Evolutionary conservation across 2,329 filamentous ascomycete species (phyloP), one percentile per base, ranked within the genome.

Genomic region (Fusarium mundagurra): DNA sequence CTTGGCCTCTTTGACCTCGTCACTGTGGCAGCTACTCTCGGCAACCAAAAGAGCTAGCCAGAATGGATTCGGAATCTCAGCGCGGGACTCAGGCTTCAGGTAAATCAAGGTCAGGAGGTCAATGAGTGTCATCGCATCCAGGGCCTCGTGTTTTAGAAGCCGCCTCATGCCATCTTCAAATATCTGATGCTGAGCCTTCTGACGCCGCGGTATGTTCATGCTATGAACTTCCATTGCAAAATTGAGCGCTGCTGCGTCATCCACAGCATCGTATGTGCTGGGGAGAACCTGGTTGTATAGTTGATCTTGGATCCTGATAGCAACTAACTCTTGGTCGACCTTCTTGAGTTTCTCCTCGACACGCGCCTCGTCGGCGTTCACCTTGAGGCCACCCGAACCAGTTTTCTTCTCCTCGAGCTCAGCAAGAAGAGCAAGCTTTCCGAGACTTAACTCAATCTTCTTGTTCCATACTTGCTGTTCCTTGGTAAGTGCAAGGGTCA

Each of bases 381-480:
- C 78, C 72, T 87, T 83, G 64, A 86, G 81, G 61, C 81, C 78
- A 62, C 83, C 79, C 57, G 80, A 75, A 66, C 81, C 80, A 36
- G 71, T 51, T 24, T 68, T 70, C 39, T 75, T 77, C 66, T 77
- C 79, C 60, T 84, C 82, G 13, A 84, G 86, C 44, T 91, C 89
- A 22, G 94, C 94, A 74, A 98, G 83, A 61, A 91, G 87, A 22
- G 92, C 90, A 53, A 99, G 87, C 83, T 98, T 98, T 41, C 94
- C 93, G 44, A 99, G 87, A 68, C 94, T 97, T 33, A 98, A 86
- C 82, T 98, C 93, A 39, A 98, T 93, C 82, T 97, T 96, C 85
- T 97, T 97, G 83, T 91, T 94, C 96, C 96, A 98, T 8, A 96
- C 84, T 76, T 95, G 92, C 60, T 90, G 89, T 81, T 98, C 95